Percentiles rank a stretch among this genome's conserved stretches.
phyloP scores from a whole-genome alignment of 2,329 filamentous ascomycete genomes.

The Biscogniauxia mediterranea region DNA sequence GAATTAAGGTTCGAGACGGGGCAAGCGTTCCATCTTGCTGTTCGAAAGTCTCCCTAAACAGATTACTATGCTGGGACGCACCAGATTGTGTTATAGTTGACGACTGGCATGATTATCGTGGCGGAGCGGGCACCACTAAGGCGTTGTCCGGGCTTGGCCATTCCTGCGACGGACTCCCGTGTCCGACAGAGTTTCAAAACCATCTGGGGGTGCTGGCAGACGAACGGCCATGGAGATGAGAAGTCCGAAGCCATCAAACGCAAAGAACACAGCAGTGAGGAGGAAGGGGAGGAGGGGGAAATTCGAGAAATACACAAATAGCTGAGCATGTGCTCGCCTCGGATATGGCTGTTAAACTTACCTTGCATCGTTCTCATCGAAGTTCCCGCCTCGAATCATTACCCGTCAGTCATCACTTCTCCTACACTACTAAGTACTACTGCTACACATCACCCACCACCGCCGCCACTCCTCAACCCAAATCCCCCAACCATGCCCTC shows the following conservation, averaged over 20 bases:
- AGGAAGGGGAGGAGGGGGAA: too few relatives aligned
- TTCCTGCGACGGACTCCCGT: not conserved
- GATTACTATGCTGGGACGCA: not conserved
- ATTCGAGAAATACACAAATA: too few relatives aligned
- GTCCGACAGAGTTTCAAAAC: not conserved
- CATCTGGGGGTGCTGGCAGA: not conserved
- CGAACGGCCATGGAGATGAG: not conserved
- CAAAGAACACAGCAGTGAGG: not conserved
- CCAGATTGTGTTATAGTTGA: not conserved
- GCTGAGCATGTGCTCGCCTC: not conserved
- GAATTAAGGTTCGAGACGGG: not conserved
- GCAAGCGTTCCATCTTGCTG: not conserved
- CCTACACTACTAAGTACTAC: too few relatives aligned
- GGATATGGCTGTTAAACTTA: not conserved
- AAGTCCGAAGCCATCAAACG: not conserved
- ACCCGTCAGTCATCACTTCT: too few relatives aligned
- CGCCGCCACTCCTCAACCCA: not conserved
- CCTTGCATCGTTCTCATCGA: not conserved
- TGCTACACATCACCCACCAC: too few relatives aligned
- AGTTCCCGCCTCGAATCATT: too few relatives aligned
- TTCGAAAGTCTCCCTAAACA: not conserved
- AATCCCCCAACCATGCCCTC: slow-evolving; percentile 16
- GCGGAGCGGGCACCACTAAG: not conserved
- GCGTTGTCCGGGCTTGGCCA: not conserved
- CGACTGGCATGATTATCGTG: not conserved